A percentile compares a stretch with the other conserved stretches of the same genome.
These are phyloP conservation scores for Leccinum subtestaceum DNA, from an alignment of 768 basidiomycete species.

Conservation along the genomic window DNA sequence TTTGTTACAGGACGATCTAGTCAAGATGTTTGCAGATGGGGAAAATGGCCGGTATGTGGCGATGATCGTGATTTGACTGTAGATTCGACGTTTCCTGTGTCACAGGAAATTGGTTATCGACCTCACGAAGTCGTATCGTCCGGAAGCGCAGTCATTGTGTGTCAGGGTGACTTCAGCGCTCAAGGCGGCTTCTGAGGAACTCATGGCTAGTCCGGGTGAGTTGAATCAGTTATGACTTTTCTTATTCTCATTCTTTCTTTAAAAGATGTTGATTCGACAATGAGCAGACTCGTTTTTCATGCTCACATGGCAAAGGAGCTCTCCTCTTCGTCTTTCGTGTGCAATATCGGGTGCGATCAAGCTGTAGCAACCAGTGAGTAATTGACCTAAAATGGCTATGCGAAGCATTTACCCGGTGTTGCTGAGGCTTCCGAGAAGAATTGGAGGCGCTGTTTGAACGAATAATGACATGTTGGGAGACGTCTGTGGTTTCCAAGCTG, in stretches of 20 bases:
- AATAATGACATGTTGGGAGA: conserved; percentile 55
- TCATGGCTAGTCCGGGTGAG: conserved; percentile 37
- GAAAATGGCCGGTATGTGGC: conserved; percentile 44
- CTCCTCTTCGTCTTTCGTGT: conserved; percentile 40
- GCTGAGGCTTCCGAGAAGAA: conserved; percentile 49
- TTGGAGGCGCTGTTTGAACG: conserved; percentile 41
- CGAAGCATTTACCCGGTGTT: conserved; percentile 5
- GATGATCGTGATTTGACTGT: not conserved
- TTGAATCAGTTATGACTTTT: not conserved
- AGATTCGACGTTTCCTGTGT: conserved; percentile 1
- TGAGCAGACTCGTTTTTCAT: conserved; percentile 44
- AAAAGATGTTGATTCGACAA: conserved; percentile 12
- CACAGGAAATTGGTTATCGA: conserved; percentile 40
- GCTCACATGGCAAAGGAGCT: conserved; percentile 51
- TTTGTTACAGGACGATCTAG: conserved; percentile 58
- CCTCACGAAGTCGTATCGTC: conserved; percentile 46
- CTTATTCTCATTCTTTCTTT: conserved; percentile 4
- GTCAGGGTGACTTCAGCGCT: conserved; percentile 42
- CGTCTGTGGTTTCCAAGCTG: conserved; percentile 35
- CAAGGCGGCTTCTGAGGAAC: conserved; percentile 33
- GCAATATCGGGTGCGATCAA: conserved; percentile 39
- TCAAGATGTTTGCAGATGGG: conserved; percentile 39
- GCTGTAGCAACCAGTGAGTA: conserved; percentile 37
- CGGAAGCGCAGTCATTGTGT: conserved; percentile 50
- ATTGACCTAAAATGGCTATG: not conserved